Evolutionary conservation across 1,284 basidiomycete genomes (phyloP).

Genomic region (Athelia psychrophila): DNA sequence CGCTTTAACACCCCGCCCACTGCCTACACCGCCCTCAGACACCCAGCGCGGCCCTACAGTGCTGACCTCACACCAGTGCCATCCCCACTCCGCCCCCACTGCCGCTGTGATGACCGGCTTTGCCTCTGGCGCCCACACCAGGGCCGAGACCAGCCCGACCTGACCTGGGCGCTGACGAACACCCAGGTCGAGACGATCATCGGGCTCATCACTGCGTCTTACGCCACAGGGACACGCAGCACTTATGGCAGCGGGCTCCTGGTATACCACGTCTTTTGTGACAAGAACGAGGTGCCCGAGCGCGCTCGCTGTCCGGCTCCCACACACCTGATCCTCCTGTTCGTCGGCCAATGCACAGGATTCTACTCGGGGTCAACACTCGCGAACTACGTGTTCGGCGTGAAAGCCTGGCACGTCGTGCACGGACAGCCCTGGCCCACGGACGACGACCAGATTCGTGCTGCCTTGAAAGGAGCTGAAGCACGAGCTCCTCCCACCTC

Average conservation of each 20-base stretch:
- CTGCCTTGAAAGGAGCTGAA: constrained; percentile 8
- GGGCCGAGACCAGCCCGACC: background rate
- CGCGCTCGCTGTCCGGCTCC: constrained; percentile 16
- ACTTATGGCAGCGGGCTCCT: constrained; percentile 26
- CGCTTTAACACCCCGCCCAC: too few species aligned
- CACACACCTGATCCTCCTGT: constrained; percentile 14
- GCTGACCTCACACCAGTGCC: too few species aligned
- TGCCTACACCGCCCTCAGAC: too few species aligned
- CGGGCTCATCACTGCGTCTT: constrained; percentile 8
- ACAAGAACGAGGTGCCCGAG: too few species aligned
- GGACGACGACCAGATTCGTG: constrained; percentile 5
- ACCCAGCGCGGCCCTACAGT: too few species aligned
- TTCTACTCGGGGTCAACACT: constrained; percentile 14
- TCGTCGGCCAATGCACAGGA: constrained; percentile 13
- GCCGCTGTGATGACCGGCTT: too few species aligned
- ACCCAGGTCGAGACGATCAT: constrained; percentile 13
- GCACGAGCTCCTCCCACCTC: constrained; percentile 10
- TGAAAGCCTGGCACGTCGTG: constrained; percentile 23
- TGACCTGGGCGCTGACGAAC: constrained; percentile 1
- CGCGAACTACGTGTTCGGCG: constrained; percentile 16
- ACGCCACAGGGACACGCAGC: constrained; percentile 16
- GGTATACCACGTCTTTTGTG: too few species aligned
- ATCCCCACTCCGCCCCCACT: too few species aligned
- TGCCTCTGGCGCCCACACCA: constrained; percentile 8
- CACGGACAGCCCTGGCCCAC: constrained; percentile 16